Conservation (phyloP, 2,329 filamentous ascomycete genomes). For the Ophiostoma sp. region DNA sequence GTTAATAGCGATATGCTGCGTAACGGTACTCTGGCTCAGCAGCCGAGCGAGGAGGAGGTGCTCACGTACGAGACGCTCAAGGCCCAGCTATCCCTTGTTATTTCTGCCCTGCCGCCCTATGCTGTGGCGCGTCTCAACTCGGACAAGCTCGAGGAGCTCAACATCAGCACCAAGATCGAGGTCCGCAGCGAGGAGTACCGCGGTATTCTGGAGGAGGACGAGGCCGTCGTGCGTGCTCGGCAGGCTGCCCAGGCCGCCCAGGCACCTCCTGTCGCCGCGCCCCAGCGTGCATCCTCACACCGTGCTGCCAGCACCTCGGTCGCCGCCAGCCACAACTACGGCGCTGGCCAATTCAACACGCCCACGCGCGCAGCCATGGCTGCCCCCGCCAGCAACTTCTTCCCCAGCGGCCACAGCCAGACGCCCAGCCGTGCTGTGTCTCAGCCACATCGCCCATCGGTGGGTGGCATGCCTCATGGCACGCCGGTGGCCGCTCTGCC, state of each 20-base stretch:
- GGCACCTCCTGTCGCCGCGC: background rate
- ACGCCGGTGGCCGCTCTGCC: slow-evolving; percentile 30
- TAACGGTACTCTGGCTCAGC: slow-evolving; percentile 60
- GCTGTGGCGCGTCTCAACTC: slow-evolving; percentile 81
- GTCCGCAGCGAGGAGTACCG: slow-evolving; percentile 67
- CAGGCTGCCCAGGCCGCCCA: slow-evolving; percentile 27
- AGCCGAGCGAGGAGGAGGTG: slow-evolving; percentile 54
- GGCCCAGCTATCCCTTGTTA: slow-evolving; percentile 65
- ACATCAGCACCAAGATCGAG: slow-evolving; percentile 72
- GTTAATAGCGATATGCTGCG: slow-evolving; percentile 62
- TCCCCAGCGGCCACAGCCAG: slow-evolving; percentile 33
- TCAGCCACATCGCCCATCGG: slow-evolving; percentile 36
- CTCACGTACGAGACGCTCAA: slow-evolving; percentile 67
- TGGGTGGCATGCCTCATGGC: slow-evolving; percentile 26
- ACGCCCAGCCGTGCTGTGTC: slow-evolving; percentile 40
- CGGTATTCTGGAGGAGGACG: slow-evolving; percentile 80
- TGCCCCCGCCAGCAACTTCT: slow-evolving; percentile 34
- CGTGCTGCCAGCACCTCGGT: background rate
- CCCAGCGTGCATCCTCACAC: background rate
- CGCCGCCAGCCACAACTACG: slow-evolving; percentile 39
- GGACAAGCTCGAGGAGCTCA: slow-evolving; percentile 74
- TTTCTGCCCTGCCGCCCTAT: slow-evolving; percentile 73
- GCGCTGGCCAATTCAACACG: slow-evolving; percentile 42
- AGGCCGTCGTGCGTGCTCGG: slow-evolving; percentile 47
- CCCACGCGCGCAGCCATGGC: slow-evolving; percentile 42